Evolutionary conservation across 106 monocot species (phyloP), one percentile per base, ranked within the genome.

Genomic region (Platanthera zijinensis): DNA sequence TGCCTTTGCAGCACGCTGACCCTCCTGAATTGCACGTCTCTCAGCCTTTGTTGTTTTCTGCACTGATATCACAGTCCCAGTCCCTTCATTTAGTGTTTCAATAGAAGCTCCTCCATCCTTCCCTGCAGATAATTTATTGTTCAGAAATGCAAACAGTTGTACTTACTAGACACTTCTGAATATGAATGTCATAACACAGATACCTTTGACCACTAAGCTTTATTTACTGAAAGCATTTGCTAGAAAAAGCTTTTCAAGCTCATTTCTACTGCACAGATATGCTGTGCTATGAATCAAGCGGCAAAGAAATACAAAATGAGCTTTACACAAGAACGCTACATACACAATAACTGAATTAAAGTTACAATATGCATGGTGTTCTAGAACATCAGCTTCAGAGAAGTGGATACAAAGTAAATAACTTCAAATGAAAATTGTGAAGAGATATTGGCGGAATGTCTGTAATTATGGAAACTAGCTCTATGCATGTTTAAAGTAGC

Each of bases 1-100:
- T 66, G 86, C 89, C 51, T 93, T 93, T 46, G 90, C 86, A 79
- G 90, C 88, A 71, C 93, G 90, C 49, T 93, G 90, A 69, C 84
- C 88, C 52, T 93, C 93, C 69, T 93, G 93, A 70, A 84, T 66
- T 8, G 93, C 93, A 84, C 93, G 90, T 75, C 93, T 82, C 73
- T 90, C 93, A 74, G 90, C 93, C 83, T 84, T 93, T 50, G 93
- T 78, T 50, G 81, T 84, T 78, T 88, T 93, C 71, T 86, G 84
- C 63, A 88, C 90, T 56, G 82, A 66, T 28, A 64, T 84, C 74
- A 81, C 77, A 78, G 64, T 57, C 11, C 76, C 80, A 50, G 22
- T 52, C 54, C 76, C 79, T 75, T 91, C 89, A 72, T 71, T 82
- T 69, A 76, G 83, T 54, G 71, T 66, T 52, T 83, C 90, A 66